Conservation (phyloP, 306 rosid species). For the Crotalaria pallida region DNA sequence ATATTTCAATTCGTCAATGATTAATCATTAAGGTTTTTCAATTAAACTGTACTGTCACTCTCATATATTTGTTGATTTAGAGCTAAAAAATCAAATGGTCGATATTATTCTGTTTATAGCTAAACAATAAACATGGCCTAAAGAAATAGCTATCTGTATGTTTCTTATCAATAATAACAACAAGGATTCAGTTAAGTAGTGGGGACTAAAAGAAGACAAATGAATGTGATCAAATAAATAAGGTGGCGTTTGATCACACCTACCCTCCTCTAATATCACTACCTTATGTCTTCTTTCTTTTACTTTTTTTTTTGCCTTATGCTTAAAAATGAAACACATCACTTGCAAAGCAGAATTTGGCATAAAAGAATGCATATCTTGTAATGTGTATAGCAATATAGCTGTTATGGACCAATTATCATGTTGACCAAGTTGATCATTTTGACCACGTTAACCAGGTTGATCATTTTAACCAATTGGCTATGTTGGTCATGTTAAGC, state of each 20-base stretch:
- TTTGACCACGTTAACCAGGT: too few relatives aligned
- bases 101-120: background rate
- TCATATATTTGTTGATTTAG: conserved; percentile 12
- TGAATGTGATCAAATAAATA: conserved; percentile 27
- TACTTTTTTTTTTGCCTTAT: background rate
- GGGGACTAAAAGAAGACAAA: background rate
- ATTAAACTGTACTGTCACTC: conserved; percentile 14
- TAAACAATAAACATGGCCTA: conserved; percentile 1
- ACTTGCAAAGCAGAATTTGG: background rate
- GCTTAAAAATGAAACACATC: conserved; percentile 1
- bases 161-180: background rate
- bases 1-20: background rate
- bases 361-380: background rate
- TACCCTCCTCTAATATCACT: conserved; percentile 13
- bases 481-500: too few relatives aligned
- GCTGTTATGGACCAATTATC: too few relatives aligned
- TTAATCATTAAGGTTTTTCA: conserved; percentile 19
- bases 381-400: too few relatives aligned
- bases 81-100: background rate
- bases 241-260: conserved; percentile 21
- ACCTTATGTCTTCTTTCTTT: background rate
- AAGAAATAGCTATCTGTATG: background rate
- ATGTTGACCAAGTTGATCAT: too few relatives aligned
- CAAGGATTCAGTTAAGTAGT: background rate
- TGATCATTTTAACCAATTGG: too few relatives aligned